Evolutionary conservation across 306 rosid species (phyloP), one percentile per base, ranked within the genome.

Genomic region (Urtica urens): DNA sequence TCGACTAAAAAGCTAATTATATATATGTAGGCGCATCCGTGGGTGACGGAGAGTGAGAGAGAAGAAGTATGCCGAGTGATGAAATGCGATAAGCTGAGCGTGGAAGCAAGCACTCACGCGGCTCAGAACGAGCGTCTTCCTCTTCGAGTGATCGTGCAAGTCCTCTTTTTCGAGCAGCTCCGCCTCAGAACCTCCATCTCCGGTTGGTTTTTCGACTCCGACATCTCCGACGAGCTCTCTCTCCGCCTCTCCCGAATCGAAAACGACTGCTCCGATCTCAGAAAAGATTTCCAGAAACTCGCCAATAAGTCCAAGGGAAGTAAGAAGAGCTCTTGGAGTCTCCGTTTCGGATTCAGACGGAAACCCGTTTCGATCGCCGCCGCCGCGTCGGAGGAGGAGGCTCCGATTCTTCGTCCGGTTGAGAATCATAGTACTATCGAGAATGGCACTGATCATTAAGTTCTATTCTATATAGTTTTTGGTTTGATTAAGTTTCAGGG

Each of bases 71-170:
- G 96, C 46, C 72, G 96, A 37, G 73, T 86, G 16, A 74, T 82
- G 93, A 79, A 76, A 67, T 79, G 88, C 67, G 85, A 82, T 57
- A 86, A 86, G 58, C 83, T 86, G 12, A 78, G 93, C 15, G 47
- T 86, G 59, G 90, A 86, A 61, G 93, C 90, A 23, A 79, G 96
- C 64, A 74, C 90, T 1, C 96, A 82, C 59, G 93, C 93, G 2
- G 96, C 93, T 1, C 93, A 86, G 63, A 86, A 86, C 23, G 93
- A 86, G 66, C 72, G 86, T 46, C 64, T 86, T 37, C 96, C 96
- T 23, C 79, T 86, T 1, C 52, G 96, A 53, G 90, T 82, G 23
- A 71, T 86, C 29, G 87, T 82, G 14, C 94, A 82, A 46, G 94
- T 86, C 24, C 77, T 86, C 12, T 86, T 82, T 57, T 82, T 86